Evolutionary conservation across 2,329 filamentous ascomycete genomes (phyloP), one percentile per base, ranked within the genome.

Genomic region (Pseudogymnoascus sp.): DNA sequence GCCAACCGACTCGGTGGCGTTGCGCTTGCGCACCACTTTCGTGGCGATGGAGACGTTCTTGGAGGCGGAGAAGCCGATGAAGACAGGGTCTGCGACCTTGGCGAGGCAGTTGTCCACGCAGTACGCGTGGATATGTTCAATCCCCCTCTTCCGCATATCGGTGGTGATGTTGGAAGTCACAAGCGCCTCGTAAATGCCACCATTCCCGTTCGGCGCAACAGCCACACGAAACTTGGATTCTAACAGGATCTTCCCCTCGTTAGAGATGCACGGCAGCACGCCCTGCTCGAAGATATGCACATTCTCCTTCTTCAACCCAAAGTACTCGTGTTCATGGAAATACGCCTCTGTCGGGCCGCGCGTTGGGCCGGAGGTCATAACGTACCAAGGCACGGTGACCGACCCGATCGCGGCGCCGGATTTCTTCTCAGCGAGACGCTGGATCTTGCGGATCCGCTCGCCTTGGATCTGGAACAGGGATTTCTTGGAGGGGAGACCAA

Each of bases 71-170:
- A 97, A 97, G 69, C 94, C 94, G 70, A 97, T 88, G 79, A 99
- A 97, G 69, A 91, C 84, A 12, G 94, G 94, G 73, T 99, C 94
- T 28, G 93, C 93, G n/a, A 99, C 93, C 78, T 91, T 93, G 75
- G 96, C 93, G n/a, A 99, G 84, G 79, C 93, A 97, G 82, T 99
- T 99, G 80, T 99, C 94, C 53, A 99, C 94, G 73, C 94, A 97
- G 83, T 97, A 97, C 59, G 92, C 89, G 77, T 99, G 93, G 66
- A 99, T 89, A 79, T 99, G 94, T 81, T 96, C 79, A 73, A 97
- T 89, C 60, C 92, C 92, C 63, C 93, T 90, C 77, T 86, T 87
- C 70, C 85, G 84, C 89, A 99, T 94, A 77, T 97, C 92, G 50
- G 86, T 84, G 60, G 96, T 85, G 40, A 95, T 89, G 63, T 89